A percentile compares a stretch with the other conserved stretches of the same genome.
These are phyloP conservation scores for Fistulifera solaris DNA, from an alignment of 108 stramenopile species.

Conservation along the genomic window DNA sequence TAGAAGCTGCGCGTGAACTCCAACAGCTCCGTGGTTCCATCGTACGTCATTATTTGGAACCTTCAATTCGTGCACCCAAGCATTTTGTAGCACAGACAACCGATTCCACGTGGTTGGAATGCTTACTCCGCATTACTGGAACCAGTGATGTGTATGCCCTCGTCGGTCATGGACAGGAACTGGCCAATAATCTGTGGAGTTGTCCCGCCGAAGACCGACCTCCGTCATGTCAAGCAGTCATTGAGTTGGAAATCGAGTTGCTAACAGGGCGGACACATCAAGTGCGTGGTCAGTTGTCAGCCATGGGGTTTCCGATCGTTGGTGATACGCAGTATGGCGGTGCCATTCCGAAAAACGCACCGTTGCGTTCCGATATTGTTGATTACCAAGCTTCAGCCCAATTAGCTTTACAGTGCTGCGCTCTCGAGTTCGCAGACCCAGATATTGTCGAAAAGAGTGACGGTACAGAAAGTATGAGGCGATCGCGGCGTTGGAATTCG, in stretches of 20 bases:
- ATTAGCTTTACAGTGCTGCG: constrained; percentile 68
- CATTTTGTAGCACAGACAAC: constrained; percentile 24
- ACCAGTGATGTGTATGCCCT: constrained; percentile 37
- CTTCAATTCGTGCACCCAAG: constrained; percentile 60
- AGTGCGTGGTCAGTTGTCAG: constrained; percentile 76
- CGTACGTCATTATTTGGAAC: constrained; percentile 65
- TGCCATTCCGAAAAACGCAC: constrained; percentile 21
- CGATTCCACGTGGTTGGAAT: constrained; percentile 54
- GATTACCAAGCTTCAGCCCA: neutral
- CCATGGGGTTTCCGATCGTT: constrained; percentile 67
- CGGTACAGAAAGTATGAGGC: constrained; percentile 9
- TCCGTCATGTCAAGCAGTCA: constrained; percentile 37
- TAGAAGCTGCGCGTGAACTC: constrained; percentile 1
- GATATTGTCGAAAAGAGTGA: constrained; percentile 16
- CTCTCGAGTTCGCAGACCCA: constrained; percentile 43
- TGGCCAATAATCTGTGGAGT: constrained; percentile 10
- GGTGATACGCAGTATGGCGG: constrained; percentile 79
- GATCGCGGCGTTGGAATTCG: constrained; percentile 40
- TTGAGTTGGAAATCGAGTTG: constrained; percentile 60
- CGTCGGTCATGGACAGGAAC: constrained; percentile 18
- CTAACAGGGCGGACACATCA: constrained; percentile 84
- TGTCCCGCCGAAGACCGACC: constrained; percentile 21
- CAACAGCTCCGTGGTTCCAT: constrained; percentile 10
- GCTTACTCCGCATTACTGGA: constrained; percentile 45
- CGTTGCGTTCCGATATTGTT: neutral